Percentiles rank a stretch among this genome's conserved stretches.
Conservation (phyloP, 2,329 filamentous ascomycete species). For the Cadophora luteo-olivacea region DNA sequence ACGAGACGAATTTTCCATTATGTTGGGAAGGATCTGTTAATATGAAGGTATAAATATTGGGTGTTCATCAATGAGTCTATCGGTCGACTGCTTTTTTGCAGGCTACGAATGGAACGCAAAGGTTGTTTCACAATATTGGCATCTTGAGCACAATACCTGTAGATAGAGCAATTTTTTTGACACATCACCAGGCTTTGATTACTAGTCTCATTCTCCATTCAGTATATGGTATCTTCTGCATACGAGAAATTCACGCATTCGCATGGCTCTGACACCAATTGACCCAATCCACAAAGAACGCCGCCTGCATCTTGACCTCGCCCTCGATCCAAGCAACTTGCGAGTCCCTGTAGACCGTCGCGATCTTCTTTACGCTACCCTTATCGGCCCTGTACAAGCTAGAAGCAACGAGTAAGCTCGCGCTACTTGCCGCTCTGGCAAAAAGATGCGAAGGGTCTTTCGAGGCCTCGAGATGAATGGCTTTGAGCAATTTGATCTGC, state of each 20-base stretch:
- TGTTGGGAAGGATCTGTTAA: too few species aligned
- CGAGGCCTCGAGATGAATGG: slow-evolving; percentile 72
- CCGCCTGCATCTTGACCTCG: slow-evolving; percentile 64
- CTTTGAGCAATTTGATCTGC: slow-evolving; percentile 59
- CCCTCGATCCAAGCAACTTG: slow-evolving; percentile 65
- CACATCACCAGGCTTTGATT: too few species aligned
- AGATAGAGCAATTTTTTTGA: too few species aligned
- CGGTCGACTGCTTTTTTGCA: too few species aligned
- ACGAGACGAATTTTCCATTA: too few species aligned
- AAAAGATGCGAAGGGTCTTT: slow-evolving; percentile 72
- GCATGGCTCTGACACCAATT: slow-evolving; percentile 70
- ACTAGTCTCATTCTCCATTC: background rate
- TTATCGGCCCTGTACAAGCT: slow-evolving; percentile 63
- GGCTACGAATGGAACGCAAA: too few species aligned
- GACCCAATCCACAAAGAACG: slow-evolving; percentile 75
- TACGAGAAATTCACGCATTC: slow-evolving; percentile 8
- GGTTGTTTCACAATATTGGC: too few species aligned
- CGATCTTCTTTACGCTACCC: slow-evolving; percentile 59
- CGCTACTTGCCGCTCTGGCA: slow-evolving; percentile 75
- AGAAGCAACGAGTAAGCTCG: slow-evolving; percentile 71
- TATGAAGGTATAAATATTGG: too few species aligned
- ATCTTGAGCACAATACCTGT: too few species aligned
- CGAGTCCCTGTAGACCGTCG: slow-evolving; percentile 68
- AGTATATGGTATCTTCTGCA: background rate
- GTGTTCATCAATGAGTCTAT: too few species aligned